Conservation (phyloP, 305 asterid species). For the Lippia alba region DNA sequence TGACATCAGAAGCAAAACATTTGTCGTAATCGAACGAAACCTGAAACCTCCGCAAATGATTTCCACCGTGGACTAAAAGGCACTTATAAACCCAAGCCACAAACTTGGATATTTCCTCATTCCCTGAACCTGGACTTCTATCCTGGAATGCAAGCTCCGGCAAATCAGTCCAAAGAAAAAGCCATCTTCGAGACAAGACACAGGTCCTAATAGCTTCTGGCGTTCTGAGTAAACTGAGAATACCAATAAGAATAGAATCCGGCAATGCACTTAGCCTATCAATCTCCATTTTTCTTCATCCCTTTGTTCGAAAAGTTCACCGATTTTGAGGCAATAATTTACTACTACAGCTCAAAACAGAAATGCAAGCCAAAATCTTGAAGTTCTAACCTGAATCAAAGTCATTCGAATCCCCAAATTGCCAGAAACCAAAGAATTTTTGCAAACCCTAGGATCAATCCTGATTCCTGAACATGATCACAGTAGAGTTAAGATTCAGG, state of each 20-base stretch:
- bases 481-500: too few species aligned
- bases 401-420: too few species aligned
- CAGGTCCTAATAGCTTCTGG: slow-evolving; percentile 13
- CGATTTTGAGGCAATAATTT: too few species aligned
- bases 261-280: slow-evolving; percentile 22
- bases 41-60: too few species aligned
- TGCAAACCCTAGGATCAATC: too few species aligned
- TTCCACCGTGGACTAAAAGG: slow-evolving; percentile 6
- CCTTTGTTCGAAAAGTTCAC: too few species aligned
- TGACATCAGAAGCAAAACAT: slow-evolving; percentile 8
- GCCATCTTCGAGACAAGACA: slow-evolving; percentile 29
- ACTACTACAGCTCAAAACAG: too few species aligned
- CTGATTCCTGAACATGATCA: too few species aligned
- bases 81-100: slow-evolving; percentile 21
- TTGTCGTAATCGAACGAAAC: background rate
- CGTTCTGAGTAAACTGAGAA: background rate
- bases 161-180: slow-evolving; percentile 24
- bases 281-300: background rate
- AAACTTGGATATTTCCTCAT: background rate
- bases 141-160: slow-evolving; percentile 6
- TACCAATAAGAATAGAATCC: slow-evolving; percentile 9
- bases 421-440: too few species aligned
- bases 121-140: too few species aligned
- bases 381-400: too few species aligned
- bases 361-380: too few species aligned